Conservation (phyloP, 176 grass and related monocot genomes). For the Oryza australiensis region DNA sequence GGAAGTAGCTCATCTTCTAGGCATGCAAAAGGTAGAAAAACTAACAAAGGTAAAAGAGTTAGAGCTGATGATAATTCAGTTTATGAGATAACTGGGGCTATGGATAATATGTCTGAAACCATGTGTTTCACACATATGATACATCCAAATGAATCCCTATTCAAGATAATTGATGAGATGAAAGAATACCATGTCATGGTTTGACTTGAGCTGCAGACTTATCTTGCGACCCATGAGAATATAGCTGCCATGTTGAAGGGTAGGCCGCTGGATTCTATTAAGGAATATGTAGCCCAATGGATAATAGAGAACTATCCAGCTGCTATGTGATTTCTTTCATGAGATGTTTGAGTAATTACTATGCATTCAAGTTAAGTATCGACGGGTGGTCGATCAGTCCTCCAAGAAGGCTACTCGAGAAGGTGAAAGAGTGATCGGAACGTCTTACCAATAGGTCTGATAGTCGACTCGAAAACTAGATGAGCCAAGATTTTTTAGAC, state of each 20-base stretch:
- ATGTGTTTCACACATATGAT: not conserved
- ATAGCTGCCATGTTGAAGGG: not conserved
- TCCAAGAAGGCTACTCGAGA: too few species aligned
- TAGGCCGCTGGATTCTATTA: not conserved
- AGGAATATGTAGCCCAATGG: not conserved
- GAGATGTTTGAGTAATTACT: not conserved
- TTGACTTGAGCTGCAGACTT: not conserved
- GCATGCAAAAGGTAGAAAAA: not conserved
- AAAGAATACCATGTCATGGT: not conserved
- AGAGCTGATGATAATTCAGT: not conserved
- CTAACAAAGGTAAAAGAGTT: not conserved
- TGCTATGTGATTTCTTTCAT: not conserved
- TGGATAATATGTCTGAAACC: not conserved
- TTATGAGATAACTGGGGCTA: not conserved
- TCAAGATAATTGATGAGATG: slow-evolving; percentile 1
- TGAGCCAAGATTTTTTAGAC: too few species aligned
- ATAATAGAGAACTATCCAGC: not conserved
- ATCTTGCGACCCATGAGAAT: not conserved
- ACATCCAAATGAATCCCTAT: not conserved
- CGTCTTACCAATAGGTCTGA: too few species aligned
- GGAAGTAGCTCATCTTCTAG: not conserved
- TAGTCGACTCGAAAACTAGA: too few species aligned
- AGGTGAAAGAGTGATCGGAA: too few species aligned
- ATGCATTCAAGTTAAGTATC: not conserved
- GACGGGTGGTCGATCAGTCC: too few species aligned